Conservation (phyloP, 2,329 filamentous ascomycete genomes). For the Alternaria sp. region DNA sequence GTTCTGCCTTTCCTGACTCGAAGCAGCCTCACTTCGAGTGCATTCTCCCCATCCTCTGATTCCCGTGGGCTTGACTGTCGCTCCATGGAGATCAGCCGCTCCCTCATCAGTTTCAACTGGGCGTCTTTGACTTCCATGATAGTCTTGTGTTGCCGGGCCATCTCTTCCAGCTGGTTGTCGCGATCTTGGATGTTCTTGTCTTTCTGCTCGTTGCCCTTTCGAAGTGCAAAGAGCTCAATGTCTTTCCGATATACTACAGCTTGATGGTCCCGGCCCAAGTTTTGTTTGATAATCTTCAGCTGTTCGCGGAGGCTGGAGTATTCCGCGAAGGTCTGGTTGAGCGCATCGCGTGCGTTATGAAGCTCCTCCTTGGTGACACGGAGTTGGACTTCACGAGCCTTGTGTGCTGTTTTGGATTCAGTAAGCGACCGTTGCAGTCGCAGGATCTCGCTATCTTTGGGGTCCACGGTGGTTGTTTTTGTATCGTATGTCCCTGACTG, state of each 20-base stretch:
- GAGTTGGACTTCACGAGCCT: conserved; percentile 39
- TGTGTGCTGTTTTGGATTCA: conserved; percentile 37
- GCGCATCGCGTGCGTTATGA: conserved; percentile 37
- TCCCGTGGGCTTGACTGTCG: conserved; percentile 30
- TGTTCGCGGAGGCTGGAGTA: conserved; percentile 41
- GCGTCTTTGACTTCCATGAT: conserved; percentile 42
- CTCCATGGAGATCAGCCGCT: conserved; percentile 39
- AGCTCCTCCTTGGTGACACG: conserved; percentile 36
- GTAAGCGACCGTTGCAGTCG: conserved; percentile 39
- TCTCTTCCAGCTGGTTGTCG: conserved; percentile 38
- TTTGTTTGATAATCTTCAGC: conserved; percentile 42
- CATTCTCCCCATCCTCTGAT: conserved; percentile 35
- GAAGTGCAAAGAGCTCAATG: conserved; percentile 48
- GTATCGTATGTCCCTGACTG: conserved; percentile 15
- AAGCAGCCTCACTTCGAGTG: conserved; percentile 41
- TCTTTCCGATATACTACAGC: conserved; percentile 47
- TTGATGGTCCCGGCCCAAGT: conserved; percentile 43
- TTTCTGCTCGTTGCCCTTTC: conserved; percentile 48
- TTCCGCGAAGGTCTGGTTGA: conserved; percentile 42
- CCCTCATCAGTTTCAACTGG: conserved; percentile 40
- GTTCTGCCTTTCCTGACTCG: conserved; percentile 40
- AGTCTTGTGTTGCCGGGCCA: conserved; percentile 36
- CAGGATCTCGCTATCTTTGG: conserved; percentile 39
- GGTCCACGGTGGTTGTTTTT: conserved; percentile 17
- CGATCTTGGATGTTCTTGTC: conserved; percentile 43